Evolutionary conservation across 495 filamentous ascomycete genomes (phyloP), one percentile per base, ranked within the genome.

Genomic region (Durotheca rogersii): DNA sequence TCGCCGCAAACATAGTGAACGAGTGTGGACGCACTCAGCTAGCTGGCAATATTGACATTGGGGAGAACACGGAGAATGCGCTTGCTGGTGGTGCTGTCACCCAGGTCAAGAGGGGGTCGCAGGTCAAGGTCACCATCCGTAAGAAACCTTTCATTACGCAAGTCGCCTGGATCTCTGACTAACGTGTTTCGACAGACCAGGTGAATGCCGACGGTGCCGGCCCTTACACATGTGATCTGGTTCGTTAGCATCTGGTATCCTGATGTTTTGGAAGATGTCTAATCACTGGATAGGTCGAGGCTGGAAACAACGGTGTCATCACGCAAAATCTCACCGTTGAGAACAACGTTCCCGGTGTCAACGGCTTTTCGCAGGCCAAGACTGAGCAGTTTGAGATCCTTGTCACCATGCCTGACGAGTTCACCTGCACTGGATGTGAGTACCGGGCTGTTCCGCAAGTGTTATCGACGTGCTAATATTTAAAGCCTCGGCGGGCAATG

Each of bases 181-280:
- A 35, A 14, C 12, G 46, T 17, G n/a, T n/a, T n/a, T n/a, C n/a
- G n/a, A n/a, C 18, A 54, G 51, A 79, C 51, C 77, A 80, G 47
- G 75, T 80, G 45, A 81, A 80, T 47, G 75, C 72, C 15, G 77
- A 81, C 52, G 78, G 77, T 19, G 77, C 77, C 12, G 78, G 78
- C 0, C 78, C 77, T 2, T 81, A 76, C 53, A 57, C 65, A 1
- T 81, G 78, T 51, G 73, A 77, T 35, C 35, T 76, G 5, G 72
- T 61, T 37, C 6, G 46, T 41, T 9, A 27, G n/a, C n/a, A 19
- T 29, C 20, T 25, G 18, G 20, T 19, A 15, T 5, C n/a, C 20
- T 58, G 15, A 58, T 19, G 16, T 16, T n/a, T n/a, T n/a, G n/a
- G n/a, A n/a, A n/a, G n/a, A n/a, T n/a, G n/a, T n/a, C n/a, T n/a